Percentiles rank a stretch among this genome's conserved stretches.
phyloP scores from a whole-genome alignment of 1,139 yeast genomes.

The Saccharomycopsis hybrid region DNA sequence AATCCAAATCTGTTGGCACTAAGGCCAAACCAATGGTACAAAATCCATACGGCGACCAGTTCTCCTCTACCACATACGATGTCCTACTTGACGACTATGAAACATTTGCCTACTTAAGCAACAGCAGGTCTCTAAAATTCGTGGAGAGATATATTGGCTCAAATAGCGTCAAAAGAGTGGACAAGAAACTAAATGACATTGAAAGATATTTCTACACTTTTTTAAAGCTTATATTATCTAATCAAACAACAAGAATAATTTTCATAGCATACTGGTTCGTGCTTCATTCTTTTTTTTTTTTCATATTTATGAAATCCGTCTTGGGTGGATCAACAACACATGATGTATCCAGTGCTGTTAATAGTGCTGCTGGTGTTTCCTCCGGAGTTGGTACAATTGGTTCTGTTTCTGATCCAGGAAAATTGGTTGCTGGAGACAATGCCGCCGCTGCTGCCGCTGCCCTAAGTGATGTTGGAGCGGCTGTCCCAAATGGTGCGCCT shows the following conservation, averaged over 20 bases:
- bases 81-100: constrained; percentile 60
- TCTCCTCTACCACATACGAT: constrained; percentile 39
- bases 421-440: too few species aligned
- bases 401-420: too few species aligned
- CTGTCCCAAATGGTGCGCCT: too few species aligned
- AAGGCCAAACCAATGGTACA: constrained; percentile 14
- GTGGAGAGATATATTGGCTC: constrained; percentile 47
- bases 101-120: constrained; percentile 75
- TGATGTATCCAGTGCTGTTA: too few species aligned
- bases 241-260: constrained; percentile 63
- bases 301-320: neutral
- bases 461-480: too few species aligned
- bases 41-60: constrained; percentile 36
- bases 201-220: constrained; percentile 74
- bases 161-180: constrained; percentile 70
- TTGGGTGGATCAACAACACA: too few species aligned
- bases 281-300: constrained; percentile 49
- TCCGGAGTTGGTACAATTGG: too few species aligned
- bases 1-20: constrained; percentile 32
- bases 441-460: neutral
- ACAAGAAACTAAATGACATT: constrained; percentile 64
- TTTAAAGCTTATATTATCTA: constrained; percentile 69
- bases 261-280: constrained; percentile 73
- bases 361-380: too few species aligned
- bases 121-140: constrained; percentile 25